Evolutionary conservation across 1,139 yeast species (phyloP).

Genomic region (Blastobotrys arbuscula): DNA sequence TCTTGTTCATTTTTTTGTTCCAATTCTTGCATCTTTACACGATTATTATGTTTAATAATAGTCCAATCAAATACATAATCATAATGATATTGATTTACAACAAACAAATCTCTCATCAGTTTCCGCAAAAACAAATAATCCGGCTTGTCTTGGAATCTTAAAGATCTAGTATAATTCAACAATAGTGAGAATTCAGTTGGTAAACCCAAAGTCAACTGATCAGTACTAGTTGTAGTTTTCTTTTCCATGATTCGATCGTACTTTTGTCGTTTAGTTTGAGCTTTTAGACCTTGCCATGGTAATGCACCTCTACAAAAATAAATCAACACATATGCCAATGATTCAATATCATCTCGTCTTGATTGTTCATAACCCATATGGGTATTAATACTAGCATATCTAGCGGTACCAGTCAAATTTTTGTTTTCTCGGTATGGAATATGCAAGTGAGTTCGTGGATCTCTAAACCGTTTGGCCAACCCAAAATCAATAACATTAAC

Average conservation of each 20-base stretch:
- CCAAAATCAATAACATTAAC: constrained; percentile 97
- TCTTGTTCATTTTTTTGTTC: constrained; percentile 2
- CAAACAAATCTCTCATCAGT: constrained; percentile 81
- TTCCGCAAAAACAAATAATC: constrained; percentile 88
- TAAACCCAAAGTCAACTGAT: constrained; percentile 82
- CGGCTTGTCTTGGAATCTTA: constrained; percentile 94
- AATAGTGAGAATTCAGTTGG: constrained; percentile 88
- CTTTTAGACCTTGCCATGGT: constrained; percentile 99
- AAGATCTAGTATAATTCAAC: constrained; percentile 80
- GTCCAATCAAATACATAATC: constrained; percentile 99
- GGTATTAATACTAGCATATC: constrained; percentile 93
- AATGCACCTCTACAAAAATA: constrained; percentile 92
- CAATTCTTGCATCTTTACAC: constrained; percentile 7
- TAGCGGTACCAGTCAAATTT: constrained; percentile 94
- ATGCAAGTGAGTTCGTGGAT: constrained; percentile 91
- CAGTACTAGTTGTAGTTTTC: constrained; percentile 89
- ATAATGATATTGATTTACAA: constrained; percentile 83
- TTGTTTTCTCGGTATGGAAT: constrained; percentile 86
- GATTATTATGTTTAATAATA: constrained; percentile 62
- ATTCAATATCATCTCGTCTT: constrained; percentile 94
- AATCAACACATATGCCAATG: constrained; percentile 90
- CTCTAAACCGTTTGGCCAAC: constrained; percentile 90
- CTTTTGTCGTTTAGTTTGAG: constrained; percentile 94
- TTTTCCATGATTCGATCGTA: constrained; percentile 96
- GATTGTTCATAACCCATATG: constrained; percentile 96